A percentile compares a stretch with the other conserved stretches of the same genome.
These are phyloP conservation scores for Polytrichum formosum DNA, from an alignment of 225 moss, liverwort and hornwort genomes.

Conservation along the genomic window DNA sequence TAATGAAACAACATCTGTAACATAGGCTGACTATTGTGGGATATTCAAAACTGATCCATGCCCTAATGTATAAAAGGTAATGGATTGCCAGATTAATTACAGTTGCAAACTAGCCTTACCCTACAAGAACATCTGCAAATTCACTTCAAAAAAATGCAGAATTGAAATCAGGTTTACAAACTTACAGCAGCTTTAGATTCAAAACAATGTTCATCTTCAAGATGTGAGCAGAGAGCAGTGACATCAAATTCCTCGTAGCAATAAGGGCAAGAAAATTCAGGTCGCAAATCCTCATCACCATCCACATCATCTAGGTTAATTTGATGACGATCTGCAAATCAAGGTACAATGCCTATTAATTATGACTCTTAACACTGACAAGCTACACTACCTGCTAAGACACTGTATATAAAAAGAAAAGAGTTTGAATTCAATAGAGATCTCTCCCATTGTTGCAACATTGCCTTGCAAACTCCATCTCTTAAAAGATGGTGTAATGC, in stretches of 20 bases:
- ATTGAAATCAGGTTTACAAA: neutral
- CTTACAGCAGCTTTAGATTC: constrained; percentile 35
- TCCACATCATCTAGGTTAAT: constrained; percentile 20
- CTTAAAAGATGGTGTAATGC: too few relatives aligned
- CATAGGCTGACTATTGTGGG: too few relatives aligned
- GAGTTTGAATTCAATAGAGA: too few relatives aligned
- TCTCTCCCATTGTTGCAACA: too few relatives aligned
- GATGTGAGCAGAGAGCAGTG: constrained; percentile 18
- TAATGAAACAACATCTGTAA: too few relatives aligned
- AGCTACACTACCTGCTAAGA: too few relatives aligned
- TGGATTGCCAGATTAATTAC: too few relatives aligned
- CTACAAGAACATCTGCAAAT: neutral
- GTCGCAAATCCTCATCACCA: constrained; percentile 7
- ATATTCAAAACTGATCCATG: neutral
- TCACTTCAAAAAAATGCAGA: neutral
- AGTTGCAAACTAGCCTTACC: neutral
- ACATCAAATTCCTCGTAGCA: constrained; percentile 39
- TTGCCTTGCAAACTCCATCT: too few relatives aligned
- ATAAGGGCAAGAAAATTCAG: constrained; percentile 34
- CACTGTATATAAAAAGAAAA: too few relatives aligned
- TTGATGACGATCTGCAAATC: constrained; percentile 28
- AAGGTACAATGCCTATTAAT: neutral
- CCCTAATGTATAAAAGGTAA: neutral
- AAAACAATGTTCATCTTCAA: constrained; percentile 15
- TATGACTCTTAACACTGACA: too few relatives aligned